Percentiles rank a stretch among this genome's conserved stretches.
Evolutionary conservation across 2,329 filamentous ascomycete genomes (phyloP).

Genomic region (Hypomyces perniciosus): DNA sequence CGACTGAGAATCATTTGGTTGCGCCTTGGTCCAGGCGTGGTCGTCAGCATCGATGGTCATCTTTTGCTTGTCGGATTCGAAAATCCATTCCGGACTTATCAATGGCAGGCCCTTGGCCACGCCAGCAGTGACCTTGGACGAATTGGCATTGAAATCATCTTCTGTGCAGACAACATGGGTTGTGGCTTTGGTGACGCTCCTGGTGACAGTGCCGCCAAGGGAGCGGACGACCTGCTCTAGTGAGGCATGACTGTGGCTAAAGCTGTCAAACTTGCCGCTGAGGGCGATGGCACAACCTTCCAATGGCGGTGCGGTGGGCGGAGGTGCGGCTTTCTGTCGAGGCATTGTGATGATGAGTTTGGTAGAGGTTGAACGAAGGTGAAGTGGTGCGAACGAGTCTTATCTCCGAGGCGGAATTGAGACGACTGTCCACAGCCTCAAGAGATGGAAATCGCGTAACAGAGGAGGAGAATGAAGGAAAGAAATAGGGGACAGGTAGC

Average conservation of each 20-base stretch:
- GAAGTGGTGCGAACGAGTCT: background rate
- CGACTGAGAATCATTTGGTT: conserved; percentile 16
- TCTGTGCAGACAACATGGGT: conserved; percentile 54
- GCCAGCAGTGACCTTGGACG: conserved; percentile 47
- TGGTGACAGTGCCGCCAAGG: conserved; percentile 45
- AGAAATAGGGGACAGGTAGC: background rate
- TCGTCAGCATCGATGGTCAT: conserved; percentile 20
- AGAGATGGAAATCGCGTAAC: background rate
- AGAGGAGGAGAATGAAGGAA: background rate
- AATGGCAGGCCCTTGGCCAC: conserved; percentile 44
- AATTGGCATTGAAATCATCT: conserved; percentile 43
- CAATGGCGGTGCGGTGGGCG: conserved; percentile 30
- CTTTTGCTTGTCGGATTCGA: conserved; percentile 41
- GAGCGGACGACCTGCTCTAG: conserved; percentile 40
- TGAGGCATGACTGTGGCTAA: conserved; percentile 44
- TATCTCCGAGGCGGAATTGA: background rate
- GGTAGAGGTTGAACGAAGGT: background rate
- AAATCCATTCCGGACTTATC: conserved; percentile 56
- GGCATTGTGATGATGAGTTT: background rate
- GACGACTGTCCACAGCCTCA: background rate
- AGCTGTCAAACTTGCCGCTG: conserved; percentile 53
- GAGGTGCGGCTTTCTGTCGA: conserved; percentile 13
- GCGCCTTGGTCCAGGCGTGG: conserved; percentile 22
- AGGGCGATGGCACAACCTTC: conserved; percentile 47
- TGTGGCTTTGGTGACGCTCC: conserved; percentile 42